Conservation (phyloP, 306 rosid genomes). For the Acacia confusa region DNA sequence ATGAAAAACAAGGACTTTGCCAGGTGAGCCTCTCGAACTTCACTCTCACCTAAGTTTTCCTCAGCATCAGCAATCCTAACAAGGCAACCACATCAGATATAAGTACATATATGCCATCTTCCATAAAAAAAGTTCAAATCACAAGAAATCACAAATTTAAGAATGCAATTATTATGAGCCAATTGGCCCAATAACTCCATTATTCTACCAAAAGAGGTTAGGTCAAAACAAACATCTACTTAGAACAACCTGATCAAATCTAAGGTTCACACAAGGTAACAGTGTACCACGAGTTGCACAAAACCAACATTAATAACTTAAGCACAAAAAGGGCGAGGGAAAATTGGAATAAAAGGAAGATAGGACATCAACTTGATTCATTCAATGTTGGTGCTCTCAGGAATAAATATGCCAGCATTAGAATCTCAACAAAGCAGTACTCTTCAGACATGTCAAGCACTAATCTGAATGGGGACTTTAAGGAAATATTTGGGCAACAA, state of each 20-base stretch:
- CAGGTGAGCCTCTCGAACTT: slow-evolving; percentile 97
- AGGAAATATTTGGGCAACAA: not conserved
- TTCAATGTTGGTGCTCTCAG: not conserved
- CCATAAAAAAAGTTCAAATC: slow-evolving; percentile 19
- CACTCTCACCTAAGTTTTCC: slow-evolving; percentile 97
- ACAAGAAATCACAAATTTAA: slow-evolving; percentile 5
- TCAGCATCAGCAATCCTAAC: slow-evolving; percentile 96
- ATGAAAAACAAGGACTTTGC: slow-evolving; percentile 90
- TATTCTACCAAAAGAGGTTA: not conserved
- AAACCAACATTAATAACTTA: not conserved
- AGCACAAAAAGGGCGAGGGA: not conserved
- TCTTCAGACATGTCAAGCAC: not conserved
- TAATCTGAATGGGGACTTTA: not conserved
- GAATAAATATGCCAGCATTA: not conserved
- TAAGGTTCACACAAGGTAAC: not conserved
- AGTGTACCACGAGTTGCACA: not conserved
- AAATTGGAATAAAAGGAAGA: not conserved
- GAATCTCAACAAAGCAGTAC: not conserved
- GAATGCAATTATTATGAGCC: slow-evolving; percentile 10
- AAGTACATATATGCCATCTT: not conserved
- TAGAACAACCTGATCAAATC: not conserved
- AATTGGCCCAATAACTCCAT: not conserved
- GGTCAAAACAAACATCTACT: not conserved
- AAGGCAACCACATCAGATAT: slow-evolving; percentile 28
- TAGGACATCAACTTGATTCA: not conserved